Base-by-base conservation (phyloP, 257 asterid genomes). In the Ocimum tenuiflorum region DNA sequence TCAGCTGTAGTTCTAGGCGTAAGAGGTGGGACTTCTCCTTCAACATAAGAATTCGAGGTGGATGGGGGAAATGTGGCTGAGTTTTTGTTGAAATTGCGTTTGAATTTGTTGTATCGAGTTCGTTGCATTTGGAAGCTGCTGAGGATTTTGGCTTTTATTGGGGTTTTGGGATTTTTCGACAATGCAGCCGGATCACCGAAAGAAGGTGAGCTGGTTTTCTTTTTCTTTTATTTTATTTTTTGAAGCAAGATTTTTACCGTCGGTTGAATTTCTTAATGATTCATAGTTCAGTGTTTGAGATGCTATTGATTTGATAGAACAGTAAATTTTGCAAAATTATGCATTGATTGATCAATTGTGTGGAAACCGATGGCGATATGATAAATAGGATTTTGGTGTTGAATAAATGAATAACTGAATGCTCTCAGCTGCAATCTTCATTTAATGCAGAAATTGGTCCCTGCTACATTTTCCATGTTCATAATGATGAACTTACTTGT, bases 61-160 rank as follows among this genome's bases (percentile, higher is more conserved):
- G 84, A 63, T 84, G 89, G 91, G 91, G 89, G 48, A 78, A 86
- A 87, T 89, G 95, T 57, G 96, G 98, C 67, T 89, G 85, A 85
- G 33, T 74, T 61, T 50, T 69, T 38, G 45, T 38, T 38, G 13
- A 0, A n/a, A n/a, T n/a, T n/a, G n/a, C 10, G 4, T 1, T n/a
- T 27, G 31, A 27, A 27, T 27, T 27, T 27, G 31, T 27, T 27
- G 2, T 27, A 27, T 1, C 19, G n/a, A 18, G 41, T 60, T 73
- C 38, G 11, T 29, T 35, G 19, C 36, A n/a, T 60, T 73, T n/a
- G 57, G n/a, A 56, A 46, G 20, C 67, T 18, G 63, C 57, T 46
- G 53, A 41, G 47, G 42, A 50, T 35, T 19, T 58, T 46, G 45
- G n/a, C n/a, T 38, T 53, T 41, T 43, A n/a, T n/a, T 43, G 7